These are phyloP conservation scores for Geranomyces michiganensis DNA, from an alignment of 192 early-diverging fungal genomes.

Conservation along the genomic window DNA sequence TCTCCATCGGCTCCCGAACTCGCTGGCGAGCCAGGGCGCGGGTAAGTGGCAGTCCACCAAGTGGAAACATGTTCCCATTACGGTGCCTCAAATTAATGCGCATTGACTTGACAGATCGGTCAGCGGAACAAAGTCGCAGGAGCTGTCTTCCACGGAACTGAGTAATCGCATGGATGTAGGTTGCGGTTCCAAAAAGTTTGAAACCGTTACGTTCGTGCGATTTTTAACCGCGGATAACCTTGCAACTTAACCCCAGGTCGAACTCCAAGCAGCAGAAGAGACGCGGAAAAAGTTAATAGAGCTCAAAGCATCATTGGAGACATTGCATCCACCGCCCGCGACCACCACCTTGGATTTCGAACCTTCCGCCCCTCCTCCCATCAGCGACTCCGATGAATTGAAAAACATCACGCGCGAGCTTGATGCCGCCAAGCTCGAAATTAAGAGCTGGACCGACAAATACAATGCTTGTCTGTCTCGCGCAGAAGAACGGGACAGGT, in stretches of 20 bases:
- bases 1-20: slow-evolving; percentile 19
- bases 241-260: not conserved
- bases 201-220: no score
- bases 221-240: no score
- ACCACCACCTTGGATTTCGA: not conserved
- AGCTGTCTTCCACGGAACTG: not conserved
- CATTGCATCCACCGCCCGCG: not conserved
- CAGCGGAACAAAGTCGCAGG: not conserved
- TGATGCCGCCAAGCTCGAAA: slow-evolving; percentile 13
- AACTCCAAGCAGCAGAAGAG: slow-evolving; percentile 18
- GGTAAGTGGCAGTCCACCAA: not conserved
- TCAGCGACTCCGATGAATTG: not conserved
- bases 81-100: not conserved
- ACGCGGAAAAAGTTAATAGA: not conserved
- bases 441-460: slow-evolving; percentile 22
- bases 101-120: not conserved
- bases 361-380: not conserved
- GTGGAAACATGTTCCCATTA: no score
- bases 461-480: slow-evolving; percentile 6
- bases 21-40: slow-evolving; percentile 5
- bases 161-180: not conserved
- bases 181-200: no score
- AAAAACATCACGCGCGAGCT: slow-evolving; percentile 18
- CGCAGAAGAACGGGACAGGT: slow-evolving; percentile 14
- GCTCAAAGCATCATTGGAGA: slow-evolving; percentile 15